Evolutionary conservation across 805 yeast species (phyloP), one percentile per base, ranked within the genome.

Genomic region (Lipomyces starkeyi): DNA sequence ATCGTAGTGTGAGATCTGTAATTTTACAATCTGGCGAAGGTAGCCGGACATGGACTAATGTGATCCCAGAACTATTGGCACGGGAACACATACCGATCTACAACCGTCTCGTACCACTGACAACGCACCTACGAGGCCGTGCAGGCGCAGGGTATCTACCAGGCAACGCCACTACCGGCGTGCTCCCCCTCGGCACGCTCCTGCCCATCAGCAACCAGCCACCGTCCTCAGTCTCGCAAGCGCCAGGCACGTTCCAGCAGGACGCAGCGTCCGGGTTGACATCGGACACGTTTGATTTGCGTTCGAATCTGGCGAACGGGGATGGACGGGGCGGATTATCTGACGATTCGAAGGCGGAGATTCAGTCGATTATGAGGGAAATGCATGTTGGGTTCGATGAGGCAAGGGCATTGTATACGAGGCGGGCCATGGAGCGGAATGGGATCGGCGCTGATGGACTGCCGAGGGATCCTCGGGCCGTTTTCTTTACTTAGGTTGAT

Each of bases 301-400:
- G 74, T 2, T 70, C 79, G 2, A 82, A 84, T 58, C 78, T 83
- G 14, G 77, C 77, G 27, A 67, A 74, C n/a, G 79, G 78, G 9
- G 97, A 91, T 73, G 54, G 79, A 1, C 83, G 96, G 64, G 73
- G 78, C n/a, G 95, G 95, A 0, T 79, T 91, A 47, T 87, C 86
- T 75, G 86, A 81, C 53, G 74, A 66, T 5, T 85, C 90, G 1
- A 88, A 87, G 76, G 73, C 73, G 20, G 83, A 79, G 63, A 85
- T 91, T 2, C 80, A 81, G 66, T 69, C 76, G 35, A 79, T 89
- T 7, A 91, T 91, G 95, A 75, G 80, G 6, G 74, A 76, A 5
- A 78, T 83, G 61, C 76, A 80, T 47, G 69, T 89, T 35, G 74
- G 84, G 0, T 91, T 91, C 75, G 96, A 91, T 76, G 86, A 86